Percentiles rank a stretch among this genome's conserved stretches.
Evolutionary conservation across 2,329 filamentous ascomycete species (phyloP).

Genomic region (Dothideomycetidae sp.): DNA sequence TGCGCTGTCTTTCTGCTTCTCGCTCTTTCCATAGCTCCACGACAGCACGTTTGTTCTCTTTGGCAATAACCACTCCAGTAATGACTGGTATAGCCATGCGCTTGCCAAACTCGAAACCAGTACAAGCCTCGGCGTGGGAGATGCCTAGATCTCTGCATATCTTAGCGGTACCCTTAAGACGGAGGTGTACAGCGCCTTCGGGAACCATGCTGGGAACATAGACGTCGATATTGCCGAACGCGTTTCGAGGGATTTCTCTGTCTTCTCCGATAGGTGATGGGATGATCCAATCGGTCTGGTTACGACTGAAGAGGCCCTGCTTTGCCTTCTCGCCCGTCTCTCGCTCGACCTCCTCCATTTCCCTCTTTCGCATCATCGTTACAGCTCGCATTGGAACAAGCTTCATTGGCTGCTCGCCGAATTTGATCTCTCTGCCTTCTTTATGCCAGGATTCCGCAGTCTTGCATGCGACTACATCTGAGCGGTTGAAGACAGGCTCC

Average conservation of each 20-base stretch:
- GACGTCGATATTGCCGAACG: slow-evolving; percentile 91
- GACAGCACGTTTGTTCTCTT: slow-evolving; percentile 60
- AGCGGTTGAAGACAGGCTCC: slow-evolving; percentile 66
- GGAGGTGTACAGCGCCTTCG: slow-evolving; percentile 67
- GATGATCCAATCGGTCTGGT: slow-evolving; percentile 93
- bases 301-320: slow-evolving; percentile 69
- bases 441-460: slow-evolving; percentile 97
- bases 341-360: slow-evolving; percentile 73
- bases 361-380: slow-evolving; percentile 71
- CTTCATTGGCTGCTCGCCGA: slow-evolving; percentile 65
- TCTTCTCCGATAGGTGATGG: slow-evolving; percentile 64
- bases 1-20: slow-evolving; percentile 61
- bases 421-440: slow-evolving; percentile 64
- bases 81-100: slow-evolving; percentile 88
- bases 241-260: slow-evolving; percentile 83
- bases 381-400: slow-evolving; percentile 81
- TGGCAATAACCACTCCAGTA: slow-evolving; percentile 74
- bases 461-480: slow-evolving; percentile 72
- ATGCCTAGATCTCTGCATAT: slow-evolving; percentile 74
- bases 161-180: slow-evolving; percentile 58
- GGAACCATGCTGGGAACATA: slow-evolving; percentile 93
- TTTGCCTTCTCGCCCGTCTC: slow-evolving; percentile 68
- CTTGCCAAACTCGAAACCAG: slow-evolving; percentile 91
- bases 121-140: slow-evolving; percentile 86
- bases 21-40: slow-evolving; percentile 60